Percentiles rank a stretch among this genome's conserved stretches.
phyloP scores from a whole-genome alignment of 1,139 yeast genomes.

The Arxiozyma slooffiae region DNA sequence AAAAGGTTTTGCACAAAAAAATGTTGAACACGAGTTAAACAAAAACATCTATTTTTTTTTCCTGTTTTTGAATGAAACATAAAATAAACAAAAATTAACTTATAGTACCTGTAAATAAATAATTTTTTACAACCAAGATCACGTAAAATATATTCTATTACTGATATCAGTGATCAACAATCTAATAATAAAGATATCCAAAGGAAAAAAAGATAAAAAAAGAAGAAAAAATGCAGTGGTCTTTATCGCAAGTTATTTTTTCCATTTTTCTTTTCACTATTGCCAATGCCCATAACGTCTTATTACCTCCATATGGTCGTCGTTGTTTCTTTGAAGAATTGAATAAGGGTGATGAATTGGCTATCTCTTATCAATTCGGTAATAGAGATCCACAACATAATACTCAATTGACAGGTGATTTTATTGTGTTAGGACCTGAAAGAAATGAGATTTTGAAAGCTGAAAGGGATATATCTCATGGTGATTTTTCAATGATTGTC shows the following conservation, averaged over 20 bases:
- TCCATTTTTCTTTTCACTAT: constrained; percentile 13
- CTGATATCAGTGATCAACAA: no score
- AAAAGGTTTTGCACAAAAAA: no score
- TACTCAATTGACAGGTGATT: constrained; percentile 71
- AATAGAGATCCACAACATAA: constrained; percentile 73
- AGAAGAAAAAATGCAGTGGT: constrained; percentile 2
- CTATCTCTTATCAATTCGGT: constrained; percentile 89
- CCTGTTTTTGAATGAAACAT: no score
- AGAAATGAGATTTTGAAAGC: constrained; percentile 31
- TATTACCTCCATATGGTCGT: constrained; percentile 75
- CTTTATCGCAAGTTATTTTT: constrained; percentile 5
- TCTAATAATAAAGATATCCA: no score
- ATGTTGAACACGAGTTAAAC: no score
- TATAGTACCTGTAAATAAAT: no score
- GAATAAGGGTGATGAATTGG: constrained; percentile 75
- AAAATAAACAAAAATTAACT: no score
- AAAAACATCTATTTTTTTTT: no score
- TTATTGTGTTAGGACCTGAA: constrained; percentile 37
- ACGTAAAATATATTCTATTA: no score
- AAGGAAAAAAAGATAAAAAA: no score
- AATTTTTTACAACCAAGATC: no score
- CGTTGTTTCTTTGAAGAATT: constrained; percentile 83
- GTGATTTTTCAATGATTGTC: constrained; percentile 65
- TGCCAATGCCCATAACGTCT: constrained; percentile 62
- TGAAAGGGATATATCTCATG: constrained; percentile 59